Evolutionary conservation across 2,329 filamentous ascomycete species (phyloP).

Genomic region (Metarhizium album): DNA sequence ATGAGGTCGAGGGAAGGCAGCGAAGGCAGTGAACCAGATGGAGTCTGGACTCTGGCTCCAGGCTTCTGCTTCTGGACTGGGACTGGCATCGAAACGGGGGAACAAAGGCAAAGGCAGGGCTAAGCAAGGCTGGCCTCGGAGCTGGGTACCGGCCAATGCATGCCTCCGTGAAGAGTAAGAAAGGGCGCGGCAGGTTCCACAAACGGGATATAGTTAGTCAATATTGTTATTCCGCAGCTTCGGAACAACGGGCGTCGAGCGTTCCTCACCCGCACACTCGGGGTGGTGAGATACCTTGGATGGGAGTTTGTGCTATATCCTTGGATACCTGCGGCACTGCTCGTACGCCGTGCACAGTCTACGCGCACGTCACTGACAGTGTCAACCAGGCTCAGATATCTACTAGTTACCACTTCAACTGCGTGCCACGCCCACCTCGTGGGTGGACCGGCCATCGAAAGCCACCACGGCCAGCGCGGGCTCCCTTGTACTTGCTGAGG

Average conservation of each 20-base stretch:
- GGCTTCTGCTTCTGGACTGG: no score
- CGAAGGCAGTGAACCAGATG: not conserved
- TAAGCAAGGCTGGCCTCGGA: not conserved
- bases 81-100: not conserved
- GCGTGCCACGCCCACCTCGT: no score
- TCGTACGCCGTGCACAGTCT: no score
- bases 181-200: conserved; percentile 5
- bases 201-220: not conserved
- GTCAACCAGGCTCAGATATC: not conserved
- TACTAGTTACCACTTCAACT: not conserved
- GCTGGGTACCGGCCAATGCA: not conserved
- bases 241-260: not conserved
- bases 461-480: not conserved
- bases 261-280: not conserved
- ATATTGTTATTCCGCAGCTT: not conserved
- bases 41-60: no score
- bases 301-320: not conserved
- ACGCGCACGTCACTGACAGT: not conserved
- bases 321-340: not conserved
- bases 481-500: not conserved
- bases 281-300: not conserved
- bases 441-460: not conserved
- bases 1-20: not conserved
- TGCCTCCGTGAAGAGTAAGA: not conserved
- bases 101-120: conserved; percentile 2